Percentiles rank a stretch among this genome's conserved stretches.
Evolutionary conservation across 2,329 filamentous ascomycete genomes (phyloP).

Genomic region (Trichophaea hybrida): DNA sequence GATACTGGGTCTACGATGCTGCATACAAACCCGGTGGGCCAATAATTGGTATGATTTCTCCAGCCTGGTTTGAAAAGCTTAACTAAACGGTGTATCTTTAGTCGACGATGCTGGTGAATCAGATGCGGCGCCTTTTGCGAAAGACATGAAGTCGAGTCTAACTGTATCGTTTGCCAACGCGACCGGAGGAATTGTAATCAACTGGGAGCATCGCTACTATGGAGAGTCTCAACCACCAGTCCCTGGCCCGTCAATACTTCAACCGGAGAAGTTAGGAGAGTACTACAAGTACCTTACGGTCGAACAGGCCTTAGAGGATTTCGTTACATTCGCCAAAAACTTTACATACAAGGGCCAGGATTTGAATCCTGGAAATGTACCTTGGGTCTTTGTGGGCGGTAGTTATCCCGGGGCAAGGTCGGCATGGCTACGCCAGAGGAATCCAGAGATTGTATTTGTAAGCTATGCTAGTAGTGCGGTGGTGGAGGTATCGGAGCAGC

Average conservation of each 20-base stretch:
- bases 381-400: conserved; percentile 22
- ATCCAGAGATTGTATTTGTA: conserved; percentile 24
- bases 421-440: conserved; percentile 24
- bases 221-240: conserved; percentile 30
- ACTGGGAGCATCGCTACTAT: conserved; percentile 30
- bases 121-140: conserved; percentile 10
- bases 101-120: conserved; percentile 25
- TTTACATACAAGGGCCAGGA: conserved; percentile 29
- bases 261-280: conserved; percentile 29
- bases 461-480: conserved; percentile 23
- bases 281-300: conserved; percentile 31
- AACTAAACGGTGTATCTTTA: conserved; percentile 2
- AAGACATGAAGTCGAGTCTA: conserved; percentile 15
- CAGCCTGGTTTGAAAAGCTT: neutral
- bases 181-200: conserved; percentile 24
- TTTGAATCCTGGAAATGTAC: conserved; percentile 18
- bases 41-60: conserved; percentile 22
- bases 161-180: conserved; percentile 21
- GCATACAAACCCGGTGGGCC: conserved; percentile 25
- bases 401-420: conserved; percentile 25
- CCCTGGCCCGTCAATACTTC: conserved; percentile 14
- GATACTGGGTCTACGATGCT: conserved; percentile 26
- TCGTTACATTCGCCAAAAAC: conserved; percentile 32
- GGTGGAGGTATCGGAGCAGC: conserved; percentile 29
- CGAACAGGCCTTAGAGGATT: conserved; percentile 34